phyloP scores from a whole-genome alignment of 805 yeast genomes.

The Candida parachauliodes region DNA sequence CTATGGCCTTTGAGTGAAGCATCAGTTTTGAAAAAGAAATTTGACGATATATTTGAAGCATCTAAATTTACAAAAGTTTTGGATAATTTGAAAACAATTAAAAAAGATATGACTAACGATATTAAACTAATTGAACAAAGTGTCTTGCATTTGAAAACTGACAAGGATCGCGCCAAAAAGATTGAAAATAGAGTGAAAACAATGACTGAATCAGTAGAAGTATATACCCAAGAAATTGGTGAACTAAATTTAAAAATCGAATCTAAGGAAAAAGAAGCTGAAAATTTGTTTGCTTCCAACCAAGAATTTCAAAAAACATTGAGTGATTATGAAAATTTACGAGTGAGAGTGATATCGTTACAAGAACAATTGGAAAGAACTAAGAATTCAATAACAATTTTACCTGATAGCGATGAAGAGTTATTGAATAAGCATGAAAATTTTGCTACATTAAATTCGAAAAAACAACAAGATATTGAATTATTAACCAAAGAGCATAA shows the following conservation, averaged over 20 bases:
- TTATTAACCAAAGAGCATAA: slow-evolving; percentile 10
- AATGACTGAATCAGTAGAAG: slow-evolving; percentile 42
- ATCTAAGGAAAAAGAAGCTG: slow-evolving; percentile 53
- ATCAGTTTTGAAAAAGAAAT: slow-evolving; percentile 78
- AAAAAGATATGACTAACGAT: slow-evolving; percentile 74
- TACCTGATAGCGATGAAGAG: slow-evolving; percentile 39
- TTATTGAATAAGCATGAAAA: slow-evolving; percentile 26
- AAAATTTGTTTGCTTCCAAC: slow-evolving; percentile 64
- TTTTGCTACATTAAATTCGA: slow-evolving; percentile 20
- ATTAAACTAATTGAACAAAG: slow-evolving; percentile 73
- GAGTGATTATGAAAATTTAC: slow-evolving; percentile 56
- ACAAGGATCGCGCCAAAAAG: slow-evolving; percentile 66
- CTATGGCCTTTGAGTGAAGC: slow-evolving; percentile 97
- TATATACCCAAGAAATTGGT: slow-evolving; percentile 45
- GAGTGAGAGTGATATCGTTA: slow-evolving; percentile 43
- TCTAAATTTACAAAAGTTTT: slow-evolving; percentile 87
- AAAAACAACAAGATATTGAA: slow-evolving; percentile 15
- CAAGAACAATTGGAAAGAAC: slow-evolving; percentile 52
- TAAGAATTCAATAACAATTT: slow-evolving; percentile 39
- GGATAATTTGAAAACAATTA: slow-evolving; percentile 69
- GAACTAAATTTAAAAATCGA: slow-evolving; percentile 48
- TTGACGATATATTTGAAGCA: slow-evolving; percentile 96
- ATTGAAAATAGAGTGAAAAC: slow-evolving; percentile 46
- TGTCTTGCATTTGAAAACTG: slow-evolving; percentile 71
- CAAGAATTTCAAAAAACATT: slow-evolving; percentile 77